phyloP scores from a whole-genome alignment of 768 basidiomycete species.

The Mycena galopus region DNA sequence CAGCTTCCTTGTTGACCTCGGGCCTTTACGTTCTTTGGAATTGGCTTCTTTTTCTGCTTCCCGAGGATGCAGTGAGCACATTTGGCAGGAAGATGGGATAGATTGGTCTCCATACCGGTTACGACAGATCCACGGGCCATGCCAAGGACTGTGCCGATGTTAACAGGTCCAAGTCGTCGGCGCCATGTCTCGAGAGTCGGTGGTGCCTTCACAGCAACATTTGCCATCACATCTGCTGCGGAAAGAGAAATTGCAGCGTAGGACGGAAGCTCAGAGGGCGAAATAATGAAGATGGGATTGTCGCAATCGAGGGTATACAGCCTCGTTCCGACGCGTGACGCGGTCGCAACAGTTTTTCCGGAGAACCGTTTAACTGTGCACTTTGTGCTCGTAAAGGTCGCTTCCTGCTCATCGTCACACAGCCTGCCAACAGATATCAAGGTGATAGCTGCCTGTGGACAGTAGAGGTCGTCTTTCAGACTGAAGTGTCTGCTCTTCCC shows the following conservation, averaged over 20 bases:
- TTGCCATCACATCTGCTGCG: neutral
- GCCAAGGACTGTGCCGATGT: neutral
- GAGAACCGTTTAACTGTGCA: neutral
- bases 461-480: constrained; percentile 2
- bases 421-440: constrained; percentile 12
- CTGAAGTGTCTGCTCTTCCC: constrained; percentile 13
- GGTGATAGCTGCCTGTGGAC: neutral
- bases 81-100: constrained; percentile 4
- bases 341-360: neutral
- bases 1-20: neutral
- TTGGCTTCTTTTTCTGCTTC: constrained; percentile 14
- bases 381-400: neutral
- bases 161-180: neutral
- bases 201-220: neutral
- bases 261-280: neutral
- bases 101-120: constrained; percentile 1
- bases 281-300: neutral
- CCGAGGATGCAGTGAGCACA: constrained; percentile 19
- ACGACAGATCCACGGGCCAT: constrained; percentile 1
- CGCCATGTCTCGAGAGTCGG: constrained; percentile 3
- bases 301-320: neutral
- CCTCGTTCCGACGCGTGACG: neutral
- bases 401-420: constrained; percentile 4
- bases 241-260: too few relatives aligned
- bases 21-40: constrained; percentile 6